Base-by-base conservation (phyloP, 1,139 yeast species). In the Blastobotrys elegans region DNA sequence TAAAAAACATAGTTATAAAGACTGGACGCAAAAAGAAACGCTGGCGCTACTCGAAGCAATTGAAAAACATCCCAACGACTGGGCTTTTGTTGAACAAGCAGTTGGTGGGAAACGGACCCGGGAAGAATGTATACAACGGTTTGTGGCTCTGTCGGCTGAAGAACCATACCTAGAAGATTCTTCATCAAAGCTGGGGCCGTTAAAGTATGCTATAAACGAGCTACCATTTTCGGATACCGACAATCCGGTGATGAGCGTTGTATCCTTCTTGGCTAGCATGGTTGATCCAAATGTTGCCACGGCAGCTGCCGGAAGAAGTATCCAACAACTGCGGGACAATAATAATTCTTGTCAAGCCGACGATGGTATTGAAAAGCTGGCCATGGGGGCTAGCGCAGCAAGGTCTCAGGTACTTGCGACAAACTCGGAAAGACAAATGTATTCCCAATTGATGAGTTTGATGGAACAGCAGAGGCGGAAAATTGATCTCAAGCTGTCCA, bases 231-330 rank as follows among this genome's bases (percentile, higher is more conserved):
- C 88, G 44, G 78, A 88, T 38, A 79, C 83, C 24, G 97, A 92
- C 58, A 92, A 92, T 64, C 98, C 99, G 1, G 90, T 92, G 3
- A 76, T 92, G 71, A 84, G 95, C 32, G 92, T 95, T 32, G 77
- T 92, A 53, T 82, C 96, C 4, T 92, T 90, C 65, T 72, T 94
- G 68, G 82, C 94, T 0, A 83, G 89, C 40, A 68, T 90, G 49
- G 95, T 90, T 18, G 96, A 90, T 61, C 83, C 92, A n/a, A 83
- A 82, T 34, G 95, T 92, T 1, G 84, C 81, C 49, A 88, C 89
- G 10, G 95, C 96, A 11, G 87, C 95, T 17, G 66, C 73, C 1
- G 67, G 65, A 4, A 54, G 62, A 26, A 53, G 60, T 10, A 58
- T 65, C 22, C 56, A 76, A 52, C 76, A 76, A 2, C 72, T 83